These are phyloP conservation scores for Colletotrichum somersetense DNA, from an alignment of 2,329 filamentous ascomycete genomes.

Conservation along the genomic window DNA sequence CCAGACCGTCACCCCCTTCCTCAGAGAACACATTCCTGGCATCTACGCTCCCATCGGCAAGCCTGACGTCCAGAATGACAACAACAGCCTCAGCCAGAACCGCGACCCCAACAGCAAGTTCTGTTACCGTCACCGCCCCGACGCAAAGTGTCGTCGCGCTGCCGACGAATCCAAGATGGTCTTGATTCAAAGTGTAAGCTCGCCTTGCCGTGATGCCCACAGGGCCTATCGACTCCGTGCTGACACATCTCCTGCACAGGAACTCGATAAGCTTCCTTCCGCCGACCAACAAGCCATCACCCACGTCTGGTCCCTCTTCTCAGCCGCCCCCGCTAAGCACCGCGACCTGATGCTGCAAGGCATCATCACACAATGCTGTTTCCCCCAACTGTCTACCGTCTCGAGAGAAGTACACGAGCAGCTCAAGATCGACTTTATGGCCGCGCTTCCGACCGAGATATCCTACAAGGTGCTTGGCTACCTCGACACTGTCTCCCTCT, in stretches of 20 bases:
- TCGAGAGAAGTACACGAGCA: slow-evolving; percentile 92
- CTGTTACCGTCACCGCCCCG: slow-evolving; percentile 95
- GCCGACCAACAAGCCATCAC: slow-evolving; percentile 95
- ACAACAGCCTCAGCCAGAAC: slow-evolving; percentile 42
- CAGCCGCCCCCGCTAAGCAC: slow-evolving; percentile 92
- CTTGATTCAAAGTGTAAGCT: slow-evolving; percentile 84
- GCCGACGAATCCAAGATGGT: slow-evolving; percentile 98
- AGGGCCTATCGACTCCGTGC: slow-evolving; percentile 38
- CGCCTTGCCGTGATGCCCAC: slow-evolving; percentile 6
- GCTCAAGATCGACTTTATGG: slow-evolving; percentile 96
- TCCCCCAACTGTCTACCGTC: slow-evolving; percentile 94
- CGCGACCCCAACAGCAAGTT: slow-evolving; percentile 83
- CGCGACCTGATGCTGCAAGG: slow-evolving; percentile 96
- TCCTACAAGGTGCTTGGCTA: slow-evolving; percentile 94
- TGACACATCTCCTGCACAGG: slow-evolving; percentile 60
- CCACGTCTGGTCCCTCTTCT: slow-evolving; percentile 98
- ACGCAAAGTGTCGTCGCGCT: slow-evolving; percentile 91
- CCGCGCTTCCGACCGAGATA: slow-evolving; percentile 88
- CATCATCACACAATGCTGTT: slow-evolving; percentile 96
- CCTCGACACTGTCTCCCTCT: slow-evolving; percentile 93
- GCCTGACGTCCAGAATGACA: slow-evolving; percentile 59
- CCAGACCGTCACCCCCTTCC: slow-evolving; percentile 87
- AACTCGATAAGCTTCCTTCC: slow-evolving; percentile 83
- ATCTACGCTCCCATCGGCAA: slow-evolving; percentile 86
- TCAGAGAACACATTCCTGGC: slow-evolving; percentile 89